Percentiles rank a stretch among this genome's conserved stretches.
Conservation (phyloP, 2,329 filamentous ascomycete species). For the Beauveria varroae region DNA sequence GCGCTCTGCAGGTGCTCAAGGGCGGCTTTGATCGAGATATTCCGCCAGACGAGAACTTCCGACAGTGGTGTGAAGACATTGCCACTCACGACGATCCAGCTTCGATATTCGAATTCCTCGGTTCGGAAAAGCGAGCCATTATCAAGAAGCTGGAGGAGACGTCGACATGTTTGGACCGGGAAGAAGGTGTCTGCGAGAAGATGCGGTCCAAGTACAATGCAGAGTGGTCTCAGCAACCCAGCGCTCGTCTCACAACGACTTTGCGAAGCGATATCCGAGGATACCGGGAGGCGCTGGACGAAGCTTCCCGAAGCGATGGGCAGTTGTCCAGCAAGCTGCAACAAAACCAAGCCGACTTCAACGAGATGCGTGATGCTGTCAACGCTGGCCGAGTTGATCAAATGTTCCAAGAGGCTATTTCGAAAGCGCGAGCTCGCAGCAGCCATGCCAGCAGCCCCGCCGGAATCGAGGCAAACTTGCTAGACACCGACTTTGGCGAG, state of each 20-base stretch:
- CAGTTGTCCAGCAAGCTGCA: slow-evolving; percentile 77
- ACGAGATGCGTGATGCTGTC: slow-evolving; percentile 88
- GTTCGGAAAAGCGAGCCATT: slow-evolving; percentile 70
- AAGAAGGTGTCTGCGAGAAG: slow-evolving; percentile 97
- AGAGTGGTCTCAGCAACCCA: slow-evolving; percentile 97
- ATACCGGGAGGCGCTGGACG: slow-evolving; percentile 82
- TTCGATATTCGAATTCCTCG: slow-evolving; percentile 70
- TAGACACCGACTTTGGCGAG: slow-evolving; percentile 91
- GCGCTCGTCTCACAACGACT: slow-evolving; percentile 79
- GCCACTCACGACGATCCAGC: slow-evolving; percentile 75
- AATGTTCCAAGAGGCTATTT: slow-evolving; percentile 80
- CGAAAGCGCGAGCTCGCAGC: slow-evolving; percentile 62
- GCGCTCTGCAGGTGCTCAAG: slow-evolving; percentile 83
- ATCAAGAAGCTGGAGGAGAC: slow-evolving; percentile 67
- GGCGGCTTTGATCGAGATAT: slow-evolving; percentile 88
- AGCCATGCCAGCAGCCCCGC: slow-evolving; percentile 55
- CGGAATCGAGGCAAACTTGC: slow-evolving; percentile 62
- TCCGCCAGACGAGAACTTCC: slow-evolving; percentile 82
- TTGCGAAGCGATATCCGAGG: slow-evolving; percentile 79
- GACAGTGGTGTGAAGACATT: slow-evolving; percentile 89
- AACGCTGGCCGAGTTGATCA: slow-evolving; percentile 81
- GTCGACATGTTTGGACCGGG: slow-evolving; percentile 86
- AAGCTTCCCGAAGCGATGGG: slow-evolving; percentile 78
- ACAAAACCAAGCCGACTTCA: slow-evolving; percentile 81
- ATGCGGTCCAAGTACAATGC: slow-evolving; percentile 96